Evolutionary conservation across 2,329 filamentous ascomycete genomes (phyloP).

Genomic region (Trichoderma koningii): DNA sequence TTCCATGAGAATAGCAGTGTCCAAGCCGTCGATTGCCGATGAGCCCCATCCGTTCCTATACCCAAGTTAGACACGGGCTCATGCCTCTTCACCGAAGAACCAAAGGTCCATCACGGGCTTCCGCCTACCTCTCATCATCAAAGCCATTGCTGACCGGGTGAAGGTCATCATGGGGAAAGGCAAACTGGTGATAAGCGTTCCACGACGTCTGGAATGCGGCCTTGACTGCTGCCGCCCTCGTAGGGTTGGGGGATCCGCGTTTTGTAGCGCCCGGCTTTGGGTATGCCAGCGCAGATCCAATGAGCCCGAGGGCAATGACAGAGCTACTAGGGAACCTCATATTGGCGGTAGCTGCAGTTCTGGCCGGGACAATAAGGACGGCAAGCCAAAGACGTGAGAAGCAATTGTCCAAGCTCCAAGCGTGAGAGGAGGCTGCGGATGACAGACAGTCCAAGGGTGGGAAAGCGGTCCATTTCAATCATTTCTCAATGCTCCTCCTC

Average conservation of each 20-base stretch:
- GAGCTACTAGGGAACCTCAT: conserved; percentile 18
- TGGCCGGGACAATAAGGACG: not conserved
- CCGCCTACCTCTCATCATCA: conserved; percentile 66
- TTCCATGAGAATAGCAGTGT: conserved; percentile 77
- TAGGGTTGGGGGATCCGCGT: conserved; percentile 31
- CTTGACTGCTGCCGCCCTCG: conserved; percentile 63
- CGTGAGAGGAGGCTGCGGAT: not conserved
- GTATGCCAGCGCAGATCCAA: conserved; percentile 16
- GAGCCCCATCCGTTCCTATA: conserved; percentile 81
- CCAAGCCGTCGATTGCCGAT: conserved; percentile 77
- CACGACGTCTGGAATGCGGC: conserved; percentile 71
- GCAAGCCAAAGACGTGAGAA: not conserved
- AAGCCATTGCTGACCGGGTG: conserved; percentile 66
- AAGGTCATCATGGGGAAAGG: conserved; percentile 77
- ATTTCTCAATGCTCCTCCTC: not conserved
- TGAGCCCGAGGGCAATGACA: conserved; percentile 22
- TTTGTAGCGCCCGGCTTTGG: conserved; percentile 4
- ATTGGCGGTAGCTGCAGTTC: not conserved
- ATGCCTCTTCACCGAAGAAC: not conserved
- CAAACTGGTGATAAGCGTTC: conserved; percentile 72
- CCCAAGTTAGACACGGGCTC: not conserved
- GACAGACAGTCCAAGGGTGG: not conserved
- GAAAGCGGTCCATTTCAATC: conserved; percentile 22
- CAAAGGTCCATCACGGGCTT: too few species aligned
- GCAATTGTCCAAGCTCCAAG: not conserved